Conservation (phyloP, 1,284 basidiomycete genomes). For the Dichomitus squalens region DNA sequence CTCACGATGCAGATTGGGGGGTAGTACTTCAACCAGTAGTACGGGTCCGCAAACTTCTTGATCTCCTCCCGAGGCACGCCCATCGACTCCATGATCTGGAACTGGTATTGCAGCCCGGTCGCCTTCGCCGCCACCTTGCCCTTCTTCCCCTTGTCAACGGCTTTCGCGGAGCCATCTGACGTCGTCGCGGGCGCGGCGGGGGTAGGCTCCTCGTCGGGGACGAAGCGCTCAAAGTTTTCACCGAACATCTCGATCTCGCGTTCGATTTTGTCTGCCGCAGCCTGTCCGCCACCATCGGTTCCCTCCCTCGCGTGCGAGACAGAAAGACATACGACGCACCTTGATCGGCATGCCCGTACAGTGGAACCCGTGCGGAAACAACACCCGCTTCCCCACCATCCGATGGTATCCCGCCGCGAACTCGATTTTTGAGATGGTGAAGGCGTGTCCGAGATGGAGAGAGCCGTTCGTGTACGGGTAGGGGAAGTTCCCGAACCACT, state of each 20-base stretch:
- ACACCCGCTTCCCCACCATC: constrained; percentile 91
- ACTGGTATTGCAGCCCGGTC: constrained; percentile 95
- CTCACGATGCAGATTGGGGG: constrained; percentile 90
- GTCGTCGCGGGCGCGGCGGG: constrained; percentile 38
- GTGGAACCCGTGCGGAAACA: constrained; percentile 97
- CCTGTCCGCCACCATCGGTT: constrained; percentile 46
- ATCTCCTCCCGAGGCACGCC: constrained; percentile 89
- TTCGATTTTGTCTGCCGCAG: constrained; percentile 95
- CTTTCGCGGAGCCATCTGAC: constrained; percentile 39
- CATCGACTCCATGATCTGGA: constrained; percentile 98
- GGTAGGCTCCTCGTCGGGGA: constrained; percentile 45
- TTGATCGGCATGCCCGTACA: constrained; percentile 99
- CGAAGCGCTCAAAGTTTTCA: constrained; percentile 81
- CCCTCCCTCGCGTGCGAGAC: neutral
- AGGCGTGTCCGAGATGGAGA: constrained; percentile 96
- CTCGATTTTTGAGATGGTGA: constrained; percentile 98
- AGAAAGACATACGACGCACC: constrained; percentile 48
- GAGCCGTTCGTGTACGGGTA: constrained; percentile 99
- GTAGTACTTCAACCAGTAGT: constrained; percentile 94
- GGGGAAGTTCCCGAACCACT: constrained; percentile 97
- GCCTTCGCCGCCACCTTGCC: constrained; percentile 94
- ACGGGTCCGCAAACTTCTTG: constrained; percentile 94
- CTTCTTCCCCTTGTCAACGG: constrained; percentile 89
- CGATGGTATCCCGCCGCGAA: constrained; percentile 96
- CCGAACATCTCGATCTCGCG: constrained; percentile 98